Evolutionary conservation across 2,329 filamentous ascomycete genomes (phyloP).

Genomic region (Ophiocordyceps camponoti-saundersi): DNA sequence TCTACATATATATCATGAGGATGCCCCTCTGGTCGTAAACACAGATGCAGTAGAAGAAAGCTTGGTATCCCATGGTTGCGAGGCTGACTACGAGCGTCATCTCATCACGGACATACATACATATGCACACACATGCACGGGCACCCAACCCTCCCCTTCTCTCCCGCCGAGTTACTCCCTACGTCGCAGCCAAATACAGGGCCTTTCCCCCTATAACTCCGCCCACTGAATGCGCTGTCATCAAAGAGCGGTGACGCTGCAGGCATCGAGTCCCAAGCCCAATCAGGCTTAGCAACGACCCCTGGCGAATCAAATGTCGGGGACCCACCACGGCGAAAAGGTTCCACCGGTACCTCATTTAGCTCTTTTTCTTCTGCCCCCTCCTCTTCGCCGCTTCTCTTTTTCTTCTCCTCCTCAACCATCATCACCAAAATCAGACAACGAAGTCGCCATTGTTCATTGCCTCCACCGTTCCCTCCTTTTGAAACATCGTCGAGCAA

Average conservation of each 20-base stretch:
- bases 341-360: constrained; percentile 1
- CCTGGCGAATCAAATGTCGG: constrained; percentile 6
- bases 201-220: not conserved
- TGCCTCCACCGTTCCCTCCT: constrained; percentile 12
- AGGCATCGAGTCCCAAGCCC: not conserved
- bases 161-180: no score
- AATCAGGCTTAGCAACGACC: constrained; percentile 1
- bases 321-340: constrained; percentile 8
- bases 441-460: constrained; percentile 10
- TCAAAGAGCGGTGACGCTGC: constrained; percentile 4
- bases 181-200: not conserved
- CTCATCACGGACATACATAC: no score
- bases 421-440: not conserved
- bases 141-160: no score
- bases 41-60: no score
- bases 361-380: constrained; percentile 3
- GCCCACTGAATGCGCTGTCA: not conserved
- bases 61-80: no score
- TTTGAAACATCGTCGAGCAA: constrained; percentile 53
- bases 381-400: constrained; percentile 7
- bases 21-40: no score
- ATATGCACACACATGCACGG: no score
- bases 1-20: no score
- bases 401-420: not conserved
- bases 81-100: no score